Base-by-base conservation (phyloP, 371 early-diverging fungal species). In the Mortierella polycephala region DNA sequence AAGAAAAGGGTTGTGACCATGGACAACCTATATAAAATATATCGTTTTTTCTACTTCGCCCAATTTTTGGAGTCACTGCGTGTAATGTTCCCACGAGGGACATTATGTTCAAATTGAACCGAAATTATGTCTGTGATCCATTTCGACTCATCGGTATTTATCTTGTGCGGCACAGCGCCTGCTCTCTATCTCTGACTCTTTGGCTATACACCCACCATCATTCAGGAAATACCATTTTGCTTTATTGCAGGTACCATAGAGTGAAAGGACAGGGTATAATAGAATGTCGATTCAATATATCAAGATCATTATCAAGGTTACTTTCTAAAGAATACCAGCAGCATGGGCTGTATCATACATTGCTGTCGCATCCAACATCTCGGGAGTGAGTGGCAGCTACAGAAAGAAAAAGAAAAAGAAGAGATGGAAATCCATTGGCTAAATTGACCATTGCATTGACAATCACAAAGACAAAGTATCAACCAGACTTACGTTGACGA, bases 401-500 rank as follows among this genome's bases (percentile, higher is more conserved):
- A 42, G 13, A 10, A 20, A 45, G 21, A 18, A 10, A 20, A 45
- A 45, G n/a, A 47, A 55, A 41, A 53, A 40, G n/a, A 53, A 18
- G 8, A 11, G 47, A 13, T 5, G 30, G 10, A 42, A 55, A n/a
- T 30, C 7, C 20, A 44, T 40, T 57, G 7, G 39, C 5, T 14
- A n/a, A 4, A 18, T 21, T 18, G n/a, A n/a, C 18, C 41, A 10
- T 52, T 52, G 50, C 23, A 37, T 23, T n/a, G n/a, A 1, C 16
- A 7, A 7, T 53, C 12, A 18, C 30, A 14, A 52, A 51, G 6
- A 39, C 16, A 50, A 16, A 37, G 18, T 9, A 44, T 12, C 41
- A 23, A 11, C 18, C 13, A 7, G 11, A 66, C 67, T 63, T 70
- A 71, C 76, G 42, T 67, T 60, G 39, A 64, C 62, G 54, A 76